Base-by-base conservation (phyloP, 75 land plant genomes). In the Pinus albicaulis region DNA sequence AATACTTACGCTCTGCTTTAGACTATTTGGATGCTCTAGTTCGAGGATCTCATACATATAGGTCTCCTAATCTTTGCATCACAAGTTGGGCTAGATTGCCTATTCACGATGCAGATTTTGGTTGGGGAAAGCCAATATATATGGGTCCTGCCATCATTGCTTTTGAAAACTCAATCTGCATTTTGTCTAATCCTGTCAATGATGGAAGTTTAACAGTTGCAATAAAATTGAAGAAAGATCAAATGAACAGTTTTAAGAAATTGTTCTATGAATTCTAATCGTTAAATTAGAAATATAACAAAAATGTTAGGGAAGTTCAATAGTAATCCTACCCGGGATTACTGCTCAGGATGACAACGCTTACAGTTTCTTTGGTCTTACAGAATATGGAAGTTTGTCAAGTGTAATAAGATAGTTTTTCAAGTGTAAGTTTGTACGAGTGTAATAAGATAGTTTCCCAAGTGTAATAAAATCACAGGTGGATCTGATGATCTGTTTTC, bases 121-220 rank as follows among this genome's bases (percentile, higher is more conserved):
- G 28, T 28, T 28, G 28, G 28, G 28, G 28, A 28, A 28, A 28
- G 28, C 28, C 28, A 28, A 28, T 28, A 28, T 28, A 28, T 28
- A 28, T 28, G 28, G 28, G 28, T 28, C 28, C 28, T 28, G 28
- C 28, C 28, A 28, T 28, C 28, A 28, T 28, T 28, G 28, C 28
- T 28, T 28, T 53, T 68, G 94, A 92, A 25, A 91, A 89, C 5
- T 63, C 84, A 36, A 77, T 86, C 1, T 89, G 76, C 55, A 63
- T 89, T 23, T 66, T 92, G 48, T 83, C 92, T 2, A 87, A 87
- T 66, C 78, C 91, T 15, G 77, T 76, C 31, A 52, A 73, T 36
- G 95, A 92, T 65, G 88, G 90, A 8, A 87, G 92, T 74, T 64
- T 92, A 59, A 85, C 83, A 14, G 28, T 92, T 3, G 87, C 88